Evolutionary conservation across 768 basidiomycete species (phyloP).

Genomic region (Xerocomus potaroensis): DNA sequence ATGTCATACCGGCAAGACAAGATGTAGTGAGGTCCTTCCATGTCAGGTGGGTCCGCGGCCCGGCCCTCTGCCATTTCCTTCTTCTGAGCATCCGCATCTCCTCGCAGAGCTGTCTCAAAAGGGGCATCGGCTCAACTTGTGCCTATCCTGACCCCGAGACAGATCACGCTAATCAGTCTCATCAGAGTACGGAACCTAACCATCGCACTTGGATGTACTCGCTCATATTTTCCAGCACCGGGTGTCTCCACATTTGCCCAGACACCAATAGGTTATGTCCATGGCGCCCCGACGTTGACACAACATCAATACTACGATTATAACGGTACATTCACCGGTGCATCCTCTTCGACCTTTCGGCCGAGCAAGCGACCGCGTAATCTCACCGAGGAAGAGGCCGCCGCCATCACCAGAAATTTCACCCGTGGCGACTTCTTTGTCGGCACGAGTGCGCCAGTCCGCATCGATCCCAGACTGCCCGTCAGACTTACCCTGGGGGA

Average conservation of each 20-base stretch:
- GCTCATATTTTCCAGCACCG: slow-evolving; percentile 23
- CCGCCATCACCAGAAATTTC: slow-evolving; percentile 79
- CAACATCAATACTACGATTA: slow-evolving; percentile 76
- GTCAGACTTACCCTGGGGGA: slow-evolving; percentile 78
- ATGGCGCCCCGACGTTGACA: slow-evolving; percentile 43
- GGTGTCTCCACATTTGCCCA: slow-evolving; percentile 37
- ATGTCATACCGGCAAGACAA: slow-evolving; percentile 79
- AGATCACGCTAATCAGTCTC: slow-evolving; percentile 37
- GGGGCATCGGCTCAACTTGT: slow-evolving; percentile 66
- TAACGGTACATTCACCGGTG: slow-evolving; percentile 60
- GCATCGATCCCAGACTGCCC: slow-evolving; percentile 77
- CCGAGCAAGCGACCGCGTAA: slow-evolving; percentile 74
- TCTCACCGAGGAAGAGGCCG: slow-evolving; percentile 79
- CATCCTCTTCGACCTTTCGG: slow-evolving; percentile 75
- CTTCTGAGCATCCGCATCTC: slow-evolving; percentile 3
- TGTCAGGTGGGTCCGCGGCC: slow-evolving; percentile 55
- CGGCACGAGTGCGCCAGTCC: slow-evolving; percentile 73
- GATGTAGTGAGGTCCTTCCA: slow-evolving; percentile 77
- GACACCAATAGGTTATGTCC: slow-evolving; percentile 36
- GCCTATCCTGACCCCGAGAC: slow-evolving; percentile 77
- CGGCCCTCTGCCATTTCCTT: slow-evolving; percentile 1
- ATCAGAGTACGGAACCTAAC: slow-evolving; percentile 24
- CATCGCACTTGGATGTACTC: not conserved
- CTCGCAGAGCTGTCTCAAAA: slow-evolving; percentile 72
- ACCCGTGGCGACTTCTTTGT: slow-evolving; percentile 80